A percentile compares a stretch with the other conserved stretches of the same genome.
Evolutionary conservation across 2,329 filamentous ascomycete species (phyloP).

Genomic region (Venturia nashicola): DNA sequence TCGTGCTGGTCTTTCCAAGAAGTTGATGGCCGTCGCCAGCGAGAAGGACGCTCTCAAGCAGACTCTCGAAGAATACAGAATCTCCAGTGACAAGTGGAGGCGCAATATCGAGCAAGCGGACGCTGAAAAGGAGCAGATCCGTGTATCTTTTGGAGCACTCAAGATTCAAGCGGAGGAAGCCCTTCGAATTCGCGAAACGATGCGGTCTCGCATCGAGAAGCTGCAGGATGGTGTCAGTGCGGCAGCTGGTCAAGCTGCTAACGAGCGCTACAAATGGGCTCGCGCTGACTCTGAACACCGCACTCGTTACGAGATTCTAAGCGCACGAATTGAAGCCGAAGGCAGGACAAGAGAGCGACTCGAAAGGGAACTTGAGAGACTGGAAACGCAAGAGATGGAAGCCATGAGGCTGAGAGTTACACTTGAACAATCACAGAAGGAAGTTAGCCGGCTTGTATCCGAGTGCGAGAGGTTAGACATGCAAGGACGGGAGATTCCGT

Average conservation of each 20-base stretch:
- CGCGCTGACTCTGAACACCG: slow-evolving; percentile 51
- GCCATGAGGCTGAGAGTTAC: slow-evolving; percentile 61
- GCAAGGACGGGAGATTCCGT: slow-evolving; percentile 62
- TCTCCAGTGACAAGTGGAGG: slow-evolving; percentile 46
- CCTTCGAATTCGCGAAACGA: slow-evolving; percentile 68
- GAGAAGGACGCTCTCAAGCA: slow-evolving; percentile 50
- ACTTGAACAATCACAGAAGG: slow-evolving; percentile 50
- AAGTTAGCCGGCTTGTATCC: slow-evolving; percentile 52
- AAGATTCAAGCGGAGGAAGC: slow-evolving; percentile 75
- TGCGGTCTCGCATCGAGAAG: slow-evolving; percentile 72
- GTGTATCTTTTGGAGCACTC: slow-evolving; percentile 60
- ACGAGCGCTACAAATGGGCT: slow-evolving; percentile 68
- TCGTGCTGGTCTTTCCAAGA: slow-evolving; percentile 37
- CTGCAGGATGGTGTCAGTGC: slow-evolving; percentile 78
- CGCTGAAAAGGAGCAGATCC: slow-evolving; percentile 58
- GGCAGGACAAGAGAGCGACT: slow-evolving; percentile 31
- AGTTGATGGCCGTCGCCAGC: slow-evolving; percentile 39
- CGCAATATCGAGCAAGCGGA: slow-evolving; percentile 44
- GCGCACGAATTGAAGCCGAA: slow-evolving; percentile 36
- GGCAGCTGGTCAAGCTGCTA: slow-evolving; percentile 65
- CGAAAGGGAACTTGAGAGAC: slow-evolving; percentile 32
- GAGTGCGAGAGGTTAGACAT: slow-evolving; percentile 39
- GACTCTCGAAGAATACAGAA: slow-evolving; percentile 52
- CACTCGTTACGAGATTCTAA: slow-evolving; percentile 41
- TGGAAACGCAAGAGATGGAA: slow-evolving; percentile 53